phyloP scores from a whole-genome alignment of 805 yeast genomes.

The Nakazawaea ishiwadae region DNA sequence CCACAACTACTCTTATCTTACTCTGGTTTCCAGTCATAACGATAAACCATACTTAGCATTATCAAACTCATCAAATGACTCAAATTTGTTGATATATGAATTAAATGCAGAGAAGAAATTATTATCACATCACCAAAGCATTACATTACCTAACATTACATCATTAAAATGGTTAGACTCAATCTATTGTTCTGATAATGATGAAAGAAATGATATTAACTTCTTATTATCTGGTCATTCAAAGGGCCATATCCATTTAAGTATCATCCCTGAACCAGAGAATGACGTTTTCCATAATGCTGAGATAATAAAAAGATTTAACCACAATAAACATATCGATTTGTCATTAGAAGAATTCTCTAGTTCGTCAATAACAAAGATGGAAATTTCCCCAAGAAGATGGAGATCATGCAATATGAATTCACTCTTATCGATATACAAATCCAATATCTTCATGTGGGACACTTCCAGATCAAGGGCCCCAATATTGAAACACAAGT shows the following conservation, averaged over 20 bases:
- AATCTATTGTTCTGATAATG: background rate
- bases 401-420: conserved; percentile 40
- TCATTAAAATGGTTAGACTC: conserved; percentile 47
- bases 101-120: conserved; percentile 33
- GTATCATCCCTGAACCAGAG: conserved; percentile 56
- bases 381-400: conserved; percentile 31
- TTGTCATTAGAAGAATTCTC: conserved; percentile 4
- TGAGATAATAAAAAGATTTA: conserved; percentile 71
- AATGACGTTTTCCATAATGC: conserved; percentile 47
- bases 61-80: conserved; percentile 39
- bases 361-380: conserved; percentile 23
- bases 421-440: conserved; percentile 57
- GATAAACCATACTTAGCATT: conserved; percentile 42
- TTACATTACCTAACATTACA: conserved; percentile 50
- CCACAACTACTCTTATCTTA: conserved; percentile 30
- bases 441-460: conserved; percentile 73
- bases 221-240: conserved; percentile 68
- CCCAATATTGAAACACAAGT: conserved; percentile 52
- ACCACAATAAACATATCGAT: conserved; percentile 64
- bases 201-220: conserved; percentile 29
- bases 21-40: conserved; percentile 33
- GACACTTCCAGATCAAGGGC: conserved; percentile 55
- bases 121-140: conserved; percentile 56
- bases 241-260: conserved; percentile 69
- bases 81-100: conserved; percentile 49